Base-by-base conservation (phyloP, 257 asterid species). In the Salvia hispanica region DNA sequence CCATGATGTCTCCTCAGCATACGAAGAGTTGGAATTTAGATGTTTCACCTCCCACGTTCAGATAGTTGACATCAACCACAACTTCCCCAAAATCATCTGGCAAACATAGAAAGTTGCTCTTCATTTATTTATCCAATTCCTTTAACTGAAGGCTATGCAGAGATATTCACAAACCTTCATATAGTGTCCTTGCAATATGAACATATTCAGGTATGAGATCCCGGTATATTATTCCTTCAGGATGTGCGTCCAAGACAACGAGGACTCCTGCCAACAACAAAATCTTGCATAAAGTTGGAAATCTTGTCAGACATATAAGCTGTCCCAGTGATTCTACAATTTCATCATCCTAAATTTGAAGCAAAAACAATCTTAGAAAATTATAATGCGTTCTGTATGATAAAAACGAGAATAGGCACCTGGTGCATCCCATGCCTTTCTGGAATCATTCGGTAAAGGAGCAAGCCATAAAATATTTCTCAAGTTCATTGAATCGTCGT, bases 391-490 rank as follows among this genome's bases (percentile, higher is more conserved):
- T 3, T 25, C 28, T 36, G 57, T 55, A n/a, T 13, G 58, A 54
- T 50, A 45, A 6, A 69, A 64, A 12, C 25, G 69, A 74, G 65
- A 76, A 68, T 25, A 62, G 3, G 43, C 81, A 92, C 98, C 98
- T 76, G 97, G 98, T 28, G 91, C 82, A 82, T 81, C 72, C 98
- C 97, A 92, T 58, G 74, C 73, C 16, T 72, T 60, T 0, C 80
- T 45, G 25, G 92, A 83, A 78, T 52, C 71, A 80, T 91, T 82
- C 62, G 97, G 94, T 69, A 90, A 72, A 3, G 98, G 98, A 78
- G 98, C 97, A 53, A 92, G 93, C 98, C 98, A 92, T 72, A 92
- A 72, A 72, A 92, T 86, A 77, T 92, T 92, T 58, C 98, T 86
- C 76, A 92, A 78, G 80, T 92, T 88, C 92, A 92, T 92, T 58